Evolutionary conservation across 2,329 filamentous ascomycete genomes (phyloP).

Genomic region (Aspergillus quadricinctus): DNA sequence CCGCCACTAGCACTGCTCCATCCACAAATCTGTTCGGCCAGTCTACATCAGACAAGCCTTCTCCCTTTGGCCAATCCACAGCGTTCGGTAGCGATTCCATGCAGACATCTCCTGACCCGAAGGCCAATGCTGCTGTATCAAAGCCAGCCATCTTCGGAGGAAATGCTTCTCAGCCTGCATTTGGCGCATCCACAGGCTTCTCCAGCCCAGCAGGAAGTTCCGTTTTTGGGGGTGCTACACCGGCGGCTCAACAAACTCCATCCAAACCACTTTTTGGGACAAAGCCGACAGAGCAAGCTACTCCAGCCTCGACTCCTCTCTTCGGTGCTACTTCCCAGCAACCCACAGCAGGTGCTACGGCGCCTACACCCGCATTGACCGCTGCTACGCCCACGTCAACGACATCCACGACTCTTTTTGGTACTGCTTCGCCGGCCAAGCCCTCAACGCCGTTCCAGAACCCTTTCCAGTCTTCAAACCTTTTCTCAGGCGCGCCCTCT

Average conservation of each 20-base stretch:
- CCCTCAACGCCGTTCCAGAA: constrained; percentile 16
- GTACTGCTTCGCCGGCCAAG: constrained; percentile 12
- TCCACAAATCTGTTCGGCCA: constrained; percentile 20
- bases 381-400: constrained; percentile 7
- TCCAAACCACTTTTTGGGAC: constrained; percentile 21
- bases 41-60: constrained; percentile 16
- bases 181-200: constrained; percentile 15
- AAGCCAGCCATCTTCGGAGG: constrained; percentile 22
- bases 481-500: constrained; percentile 13
- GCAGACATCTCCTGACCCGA: constrained; percentile 32
- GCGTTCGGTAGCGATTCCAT: constrained; percentile 24
- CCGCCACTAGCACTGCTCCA: constrained; percentile 10
- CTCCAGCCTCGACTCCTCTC: constrained; percentile 21
- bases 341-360: constrained; percentile 10
- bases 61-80: constrained; percentile 26
- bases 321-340: constrained; percentile 23
- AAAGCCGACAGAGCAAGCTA: constrained; percentile 14
- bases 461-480: constrained; percentile 19
- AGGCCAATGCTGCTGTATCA: constrained; percentile 11
- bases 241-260: constrained; percentile 15
- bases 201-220: constrained; percentile 11
- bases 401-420: constrained; percentile 17
- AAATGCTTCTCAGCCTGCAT: constrained; percentile 11
- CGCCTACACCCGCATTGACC: constrained; percentile 11
- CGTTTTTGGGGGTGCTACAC: constrained; percentile 16